phyloP scores from a whole-genome alignment of 2,329 filamentous ascomycete species.

The Trichoderma sp. region DNA sequence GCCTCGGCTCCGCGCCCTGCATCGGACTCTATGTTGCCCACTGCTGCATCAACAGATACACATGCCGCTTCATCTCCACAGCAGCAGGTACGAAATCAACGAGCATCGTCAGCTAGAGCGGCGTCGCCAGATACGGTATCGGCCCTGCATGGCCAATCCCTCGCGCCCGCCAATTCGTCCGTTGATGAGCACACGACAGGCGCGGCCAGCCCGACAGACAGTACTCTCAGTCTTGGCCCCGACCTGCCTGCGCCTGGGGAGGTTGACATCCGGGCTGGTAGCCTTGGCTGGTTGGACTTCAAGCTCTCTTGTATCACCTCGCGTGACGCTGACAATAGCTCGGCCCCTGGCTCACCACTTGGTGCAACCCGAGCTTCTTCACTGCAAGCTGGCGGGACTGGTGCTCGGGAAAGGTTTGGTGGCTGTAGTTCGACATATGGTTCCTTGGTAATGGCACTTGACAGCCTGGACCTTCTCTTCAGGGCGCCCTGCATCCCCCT shows the following conservation, averaged over 20 bases:
- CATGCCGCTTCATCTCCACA: not conserved
- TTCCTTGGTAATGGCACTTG: not conserved
- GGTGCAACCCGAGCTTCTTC: too few species aligned
- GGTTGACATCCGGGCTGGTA: slow-evolving; percentile 25
- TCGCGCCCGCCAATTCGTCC: not conserved
- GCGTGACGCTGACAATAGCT: too few species aligned
- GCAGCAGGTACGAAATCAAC: not conserved
- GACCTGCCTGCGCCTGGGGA: not conserved
- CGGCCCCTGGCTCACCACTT: too few species aligned
- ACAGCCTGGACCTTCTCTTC: slow-evolving; percentile 31
- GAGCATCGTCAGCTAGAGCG: not conserved
- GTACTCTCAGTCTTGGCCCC: not conserved
- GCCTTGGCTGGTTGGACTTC: slow-evolving; percentile 31
- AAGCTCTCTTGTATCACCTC: not conserved
- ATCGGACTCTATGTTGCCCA: too few species aligned
- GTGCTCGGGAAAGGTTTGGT: too few species aligned
- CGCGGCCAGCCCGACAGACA: not conserved
- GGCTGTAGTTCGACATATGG: too few species aligned
- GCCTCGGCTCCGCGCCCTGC: not conserved
- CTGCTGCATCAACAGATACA: not conserved
- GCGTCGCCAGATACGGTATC: not conserved
- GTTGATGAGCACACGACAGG: not conserved
- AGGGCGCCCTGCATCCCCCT: slow-evolving; percentile 30
- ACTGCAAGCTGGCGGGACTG: too few species aligned
- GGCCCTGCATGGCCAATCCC: not conserved